A percentile compares a stretch with the other conserved stretches of the same genome.
These are phyloP conservation scores for Epichloe baconii DNA, from an alignment of 2,329 filamentous ascomycete genomes.

Conservation along the genomic window DNA sequence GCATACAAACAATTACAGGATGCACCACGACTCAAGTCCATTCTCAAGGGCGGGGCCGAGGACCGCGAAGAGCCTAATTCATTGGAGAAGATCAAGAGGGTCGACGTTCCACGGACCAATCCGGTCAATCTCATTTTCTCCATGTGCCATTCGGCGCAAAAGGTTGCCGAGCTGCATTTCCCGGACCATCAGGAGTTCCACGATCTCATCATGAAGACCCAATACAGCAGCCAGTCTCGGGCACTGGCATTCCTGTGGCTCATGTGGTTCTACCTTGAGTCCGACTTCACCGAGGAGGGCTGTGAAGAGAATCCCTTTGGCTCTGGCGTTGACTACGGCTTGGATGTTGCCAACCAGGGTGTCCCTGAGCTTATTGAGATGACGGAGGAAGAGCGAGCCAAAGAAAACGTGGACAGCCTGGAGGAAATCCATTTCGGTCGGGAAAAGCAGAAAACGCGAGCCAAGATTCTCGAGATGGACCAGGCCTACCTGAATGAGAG, in stretches of 20 bases:
- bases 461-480: slow-evolving; percentile 63
- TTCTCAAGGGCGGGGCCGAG: slow-evolving; percentile 90
- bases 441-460: slow-evolving; percentile 60
- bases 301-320: slow-evolving; percentile 89
- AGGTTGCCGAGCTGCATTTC: slow-evolving; percentile 89
- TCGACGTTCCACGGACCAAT: slow-evolving; percentile 62
- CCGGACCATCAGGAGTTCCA: slow-evolving; percentile 79
- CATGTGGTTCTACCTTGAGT: slow-evolving; percentile 98
- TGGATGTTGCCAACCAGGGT: slow-evolving; percentile 53
- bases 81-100: slow-evolving; percentile 65
- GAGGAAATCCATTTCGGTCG: slow-evolving; percentile 59
- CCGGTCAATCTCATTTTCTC: slow-evolving; percentile 96
- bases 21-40: slow-evolving; percentile 89
- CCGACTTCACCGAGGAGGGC: slow-evolving; percentile 80
- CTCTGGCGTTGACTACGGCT: slow-evolving; percentile 49
- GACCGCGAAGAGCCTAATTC: slow-evolving; percentile 74
- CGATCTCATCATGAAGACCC: slow-evolving; percentile 85
- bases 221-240: slow-evolving; percentile 67
- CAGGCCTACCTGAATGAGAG: slow-evolving; percentile 53
- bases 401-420: slow-evolving; percentile 62
- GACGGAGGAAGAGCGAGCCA: slow-evolving; percentile 48
- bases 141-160: slow-evolving; percentile 76
- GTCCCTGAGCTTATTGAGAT: slow-evolving; percentile 55
- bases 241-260: slow-evolving; percentile 89
- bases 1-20: slow-evolving; percentile 98